A percentile compares a stretch with the other conserved stretches of the same genome.
These are phyloP conservation scores for Alternaria burnsii DNA, from an alignment of 2,329 filamentous ascomycete genomes.

Conservation along the genomic window DNA sequence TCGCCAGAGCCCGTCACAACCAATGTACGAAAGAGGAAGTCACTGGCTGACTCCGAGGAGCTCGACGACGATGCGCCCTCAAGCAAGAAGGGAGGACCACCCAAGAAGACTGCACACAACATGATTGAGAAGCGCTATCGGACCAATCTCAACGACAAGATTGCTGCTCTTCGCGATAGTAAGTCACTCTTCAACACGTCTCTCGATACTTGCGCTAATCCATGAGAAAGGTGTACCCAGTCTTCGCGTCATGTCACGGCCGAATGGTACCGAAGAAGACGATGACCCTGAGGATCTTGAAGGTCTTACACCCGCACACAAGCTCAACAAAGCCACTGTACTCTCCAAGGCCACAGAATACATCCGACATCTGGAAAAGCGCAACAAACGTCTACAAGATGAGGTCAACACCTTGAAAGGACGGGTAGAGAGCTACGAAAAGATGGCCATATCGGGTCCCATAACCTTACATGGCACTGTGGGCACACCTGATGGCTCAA, in stretches of 20 bases:
- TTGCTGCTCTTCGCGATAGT: constrained; percentile 87
- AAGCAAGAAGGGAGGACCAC: constrained; percentile 62
- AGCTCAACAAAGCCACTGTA: constrained; percentile 97
- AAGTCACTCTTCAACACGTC: constrained; percentile 6
- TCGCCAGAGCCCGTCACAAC: constrained; percentile 65
- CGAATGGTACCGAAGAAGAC: constrained; percentile 68
- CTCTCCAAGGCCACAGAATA: constrained; percentile 96
- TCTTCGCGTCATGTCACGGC: constrained; percentile 78
- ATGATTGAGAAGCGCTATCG: constrained; percentile 98
- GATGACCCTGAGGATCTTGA: constrained; percentile 82
- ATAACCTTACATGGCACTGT: constrained; percentile 49
- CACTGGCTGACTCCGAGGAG: constrained; percentile 63
- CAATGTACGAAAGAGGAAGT: constrained; percentile 50
- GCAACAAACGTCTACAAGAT: constrained; percentile 81
- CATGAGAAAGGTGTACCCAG: constrained; percentile 70
- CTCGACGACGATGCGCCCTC: constrained; percentile 64
- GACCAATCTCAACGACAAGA: constrained; percentile 97
- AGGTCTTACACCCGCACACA: constrained; percentile 79
- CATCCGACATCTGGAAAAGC: constrained; percentile 90
- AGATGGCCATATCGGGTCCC: constrained; percentile 70
- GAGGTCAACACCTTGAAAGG: constrained; percentile 83
- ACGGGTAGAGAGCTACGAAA: constrained; percentile 70
- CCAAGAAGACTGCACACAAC: constrained; percentile 95
- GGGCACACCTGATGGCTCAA: constrained; percentile 46
- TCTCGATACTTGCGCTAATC: constrained; percentile 2